Percentiles rank a stretch among this genome's conserved stretches.
Conservation (phyloP, 2,329 filamentous ascomycete genomes). For the Cordyceps militaris region DNA sequence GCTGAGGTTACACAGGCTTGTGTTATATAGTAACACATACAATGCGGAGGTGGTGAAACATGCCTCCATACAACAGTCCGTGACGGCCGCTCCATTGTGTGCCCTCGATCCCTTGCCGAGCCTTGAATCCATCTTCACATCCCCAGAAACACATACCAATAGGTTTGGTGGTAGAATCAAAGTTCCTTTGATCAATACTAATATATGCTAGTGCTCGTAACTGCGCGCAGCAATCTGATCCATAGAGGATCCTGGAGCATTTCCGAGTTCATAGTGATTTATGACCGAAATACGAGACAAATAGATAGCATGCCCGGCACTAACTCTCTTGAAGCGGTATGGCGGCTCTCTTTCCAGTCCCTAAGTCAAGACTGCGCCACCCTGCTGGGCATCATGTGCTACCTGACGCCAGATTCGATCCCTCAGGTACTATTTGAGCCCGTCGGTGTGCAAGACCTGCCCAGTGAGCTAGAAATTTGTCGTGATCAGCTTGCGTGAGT, state of each 20-base stretch:
- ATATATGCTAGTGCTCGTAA: neutral
- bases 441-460: neutral
- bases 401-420: neutral
- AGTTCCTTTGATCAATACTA: neutral
- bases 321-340: too few species aligned
- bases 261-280: neutral
- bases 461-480: neutral
- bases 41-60: neutral
- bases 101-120: too few species aligned
- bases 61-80: neutral
- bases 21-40: neutral
- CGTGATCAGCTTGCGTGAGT: neutral
- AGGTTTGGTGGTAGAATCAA: neutral
- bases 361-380: neutral
- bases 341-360: too few species aligned
- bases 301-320: neutral
- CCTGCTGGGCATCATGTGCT: slow-evolving; percentile 1
- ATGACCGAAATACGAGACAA: neutral
- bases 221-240: neutral
- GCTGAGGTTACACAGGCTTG: neutral
- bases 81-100: too few species aligned
- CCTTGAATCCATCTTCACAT: too few species aligned
- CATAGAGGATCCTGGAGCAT: too few species aligned
- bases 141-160: too few species aligned
- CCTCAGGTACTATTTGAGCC: neutral